phyloP scores from a whole-genome alignment of 148 eudicot genomes.

The Limonium bicolor region DNA sequence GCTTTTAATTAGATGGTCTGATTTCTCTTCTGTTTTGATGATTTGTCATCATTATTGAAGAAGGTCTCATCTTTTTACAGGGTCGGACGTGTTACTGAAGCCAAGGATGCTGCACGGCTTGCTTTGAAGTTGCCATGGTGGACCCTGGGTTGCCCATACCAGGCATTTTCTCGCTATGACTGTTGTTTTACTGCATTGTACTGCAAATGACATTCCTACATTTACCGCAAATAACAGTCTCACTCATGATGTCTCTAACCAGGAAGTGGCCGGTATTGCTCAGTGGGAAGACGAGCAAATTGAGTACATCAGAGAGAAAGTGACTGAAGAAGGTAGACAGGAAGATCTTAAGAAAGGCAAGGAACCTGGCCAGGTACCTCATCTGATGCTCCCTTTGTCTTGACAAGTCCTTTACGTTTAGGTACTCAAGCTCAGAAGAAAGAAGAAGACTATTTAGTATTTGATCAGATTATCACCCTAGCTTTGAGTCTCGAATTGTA shows the following conservation, averaged over 20 bases:
- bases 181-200: too few species aligned
- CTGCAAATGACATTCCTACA: background rate
- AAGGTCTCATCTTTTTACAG: slow-evolving; percentile 13
- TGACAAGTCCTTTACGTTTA: too few species aligned
- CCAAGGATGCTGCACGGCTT: slow-evolving; percentile 81
- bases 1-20: background rate
- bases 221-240: background rate
- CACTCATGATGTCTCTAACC: background rate
- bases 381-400: too few species aligned
- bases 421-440: too few species aligned
- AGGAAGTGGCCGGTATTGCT: slow-evolving; percentile 90
- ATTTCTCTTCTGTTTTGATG: background rate
- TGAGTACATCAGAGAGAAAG: slow-evolving; percentile 66
- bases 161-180: slow-evolving; percentile 35
- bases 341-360: slow-evolving; percentile 79
- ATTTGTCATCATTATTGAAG: too few species aligned
- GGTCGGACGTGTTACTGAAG: slow-evolving; percentile 72
- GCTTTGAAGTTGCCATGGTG: slow-evolving; percentile 96
- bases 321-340: slow-evolving; percentile 64
- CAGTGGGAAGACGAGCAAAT: slow-evolving; percentile 96
- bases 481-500: too few species aligned
- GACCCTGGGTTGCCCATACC: slow-evolving; percentile 88
- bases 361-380: slow-evolving; percentile 71
- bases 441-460: too few species aligned
- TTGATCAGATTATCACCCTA: too few species aligned